These are phyloP conservation scores for Xylaria sp. DNA, from an alignment of 2,329 filamentous ascomycete genomes.

Conservation along the genomic window DNA sequence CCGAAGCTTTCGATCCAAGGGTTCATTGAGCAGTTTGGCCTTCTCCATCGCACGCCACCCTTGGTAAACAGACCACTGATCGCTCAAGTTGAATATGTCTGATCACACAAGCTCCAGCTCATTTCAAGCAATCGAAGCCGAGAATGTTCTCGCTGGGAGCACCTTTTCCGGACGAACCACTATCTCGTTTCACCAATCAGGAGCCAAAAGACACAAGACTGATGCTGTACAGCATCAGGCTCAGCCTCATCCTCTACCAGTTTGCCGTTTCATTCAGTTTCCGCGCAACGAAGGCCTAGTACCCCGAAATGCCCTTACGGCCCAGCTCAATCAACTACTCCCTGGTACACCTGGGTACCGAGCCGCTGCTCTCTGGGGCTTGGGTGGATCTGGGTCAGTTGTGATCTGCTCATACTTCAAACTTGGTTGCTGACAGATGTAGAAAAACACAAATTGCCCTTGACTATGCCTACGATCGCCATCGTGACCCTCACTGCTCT, in stretches of 20 bases:
- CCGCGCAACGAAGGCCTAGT: conserved; percentile 5
- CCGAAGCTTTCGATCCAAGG: too few relatives aligned
- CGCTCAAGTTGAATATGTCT: neutral
- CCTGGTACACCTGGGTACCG: neutral
- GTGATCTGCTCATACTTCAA: neutral
- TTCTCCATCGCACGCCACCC: neutral
- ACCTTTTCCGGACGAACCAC: neutral
- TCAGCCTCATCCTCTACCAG: neutral
- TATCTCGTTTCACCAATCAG: neutral
- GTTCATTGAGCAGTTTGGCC: neutral
- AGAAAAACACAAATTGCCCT: conserved; percentile 48
- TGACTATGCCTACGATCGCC: conserved; percentile 47
- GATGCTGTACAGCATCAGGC: neutral
- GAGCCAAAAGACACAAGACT: neutral
- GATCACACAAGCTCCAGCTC: neutral
- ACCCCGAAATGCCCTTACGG: neutral
- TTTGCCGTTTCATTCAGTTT: conserved; percentile 4
- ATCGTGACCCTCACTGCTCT: conserved; percentile 42
- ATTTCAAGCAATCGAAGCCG: neutral
- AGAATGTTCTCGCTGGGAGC: neutral
- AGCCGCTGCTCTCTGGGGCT: neutral
- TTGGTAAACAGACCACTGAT: neutral
- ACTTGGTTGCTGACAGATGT: neutral
- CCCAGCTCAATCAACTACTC: neutral
- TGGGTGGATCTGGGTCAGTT: conserved; percentile 6